Conservation (phyloP, 2,329 filamentous ascomycete species). For the Hypomyces perniciosus region DNA sequence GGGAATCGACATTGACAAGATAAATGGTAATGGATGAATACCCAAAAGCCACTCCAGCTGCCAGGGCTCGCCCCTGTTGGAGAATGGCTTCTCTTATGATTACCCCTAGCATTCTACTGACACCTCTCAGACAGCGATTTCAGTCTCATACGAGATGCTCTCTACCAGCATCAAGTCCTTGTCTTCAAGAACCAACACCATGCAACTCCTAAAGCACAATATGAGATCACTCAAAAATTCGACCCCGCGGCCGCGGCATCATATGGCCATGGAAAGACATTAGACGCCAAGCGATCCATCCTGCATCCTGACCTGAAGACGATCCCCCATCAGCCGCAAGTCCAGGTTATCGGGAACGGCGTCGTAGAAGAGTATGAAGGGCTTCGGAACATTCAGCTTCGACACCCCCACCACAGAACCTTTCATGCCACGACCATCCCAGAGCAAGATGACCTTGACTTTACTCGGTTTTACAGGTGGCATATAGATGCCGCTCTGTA, state of each 20-base stretch:
- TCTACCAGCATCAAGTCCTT: slow-evolving; percentile 64
- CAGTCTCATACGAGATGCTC: slow-evolving; percentile 53
- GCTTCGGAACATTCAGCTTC: slow-evolving; percentile 58
- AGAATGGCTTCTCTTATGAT: too few relatives aligned
- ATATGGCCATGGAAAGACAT: slow-evolving; percentile 72
- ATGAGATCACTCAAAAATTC: slow-evolving; percentile 66
- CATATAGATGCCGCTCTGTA: slow-evolving; percentile 77
- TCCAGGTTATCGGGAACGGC: slow-evolving; percentile 73
- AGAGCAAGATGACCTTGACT: slow-evolving; percentile 41
- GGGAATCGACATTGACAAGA: slow-evolving; percentile 54
- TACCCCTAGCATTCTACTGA: too few relatives aligned
- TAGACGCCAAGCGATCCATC: slow-evolving; percentile 58
- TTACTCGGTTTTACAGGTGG: slow-evolving; percentile 65
- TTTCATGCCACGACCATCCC: slow-evolving; percentile 65
- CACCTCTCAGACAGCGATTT: slow-evolving; percentile 53
- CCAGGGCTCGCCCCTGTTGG: too few relatives aligned
- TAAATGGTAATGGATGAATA: slow-evolving; percentile 46
- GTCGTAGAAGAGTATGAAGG: slow-evolving; percentile 65
- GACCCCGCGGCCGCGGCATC: slow-evolving; percentile 57
- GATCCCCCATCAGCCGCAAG: slow-evolving; percentile 69
- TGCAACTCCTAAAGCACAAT: slow-evolving; percentile 64
- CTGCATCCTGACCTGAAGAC: slow-evolving; percentile 77
- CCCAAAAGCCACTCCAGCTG: too few relatives aligned
- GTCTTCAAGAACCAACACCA: slow-evolving; percentile 63
- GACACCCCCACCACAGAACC: slow-evolving; percentile 70